Evolutionary conservation across 805 yeast genomes (phyloP).

Genomic region (Kuraishia hungarica): DNA sequence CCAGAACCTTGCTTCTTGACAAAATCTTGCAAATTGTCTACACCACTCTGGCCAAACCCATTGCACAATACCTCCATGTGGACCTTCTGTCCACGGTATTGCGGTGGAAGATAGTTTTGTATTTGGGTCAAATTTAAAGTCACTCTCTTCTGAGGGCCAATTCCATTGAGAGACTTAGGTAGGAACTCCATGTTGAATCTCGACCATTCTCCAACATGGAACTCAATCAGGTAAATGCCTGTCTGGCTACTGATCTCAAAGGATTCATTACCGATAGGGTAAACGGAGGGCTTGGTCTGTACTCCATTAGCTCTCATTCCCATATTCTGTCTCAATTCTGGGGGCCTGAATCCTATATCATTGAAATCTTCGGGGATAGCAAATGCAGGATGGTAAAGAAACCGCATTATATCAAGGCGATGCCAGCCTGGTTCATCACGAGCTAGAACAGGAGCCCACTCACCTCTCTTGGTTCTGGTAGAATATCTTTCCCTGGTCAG

Average conservation of each 20-base stretch:
- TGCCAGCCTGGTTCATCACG: conserved; percentile 83
- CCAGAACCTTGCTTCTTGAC: conserved; percentile 14
- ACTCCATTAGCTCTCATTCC: conserved; percentile 24
- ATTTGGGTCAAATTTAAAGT: conserved; percentile 40
- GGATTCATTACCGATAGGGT: conserved; percentile 35
- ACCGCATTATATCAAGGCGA: conserved; percentile 68
- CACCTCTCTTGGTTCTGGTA: conserved; percentile 38
- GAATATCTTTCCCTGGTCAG: conserved; percentile 60
- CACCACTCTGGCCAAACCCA: conserved; percentile 50
- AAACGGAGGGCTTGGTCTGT: conserved; percentile 33
- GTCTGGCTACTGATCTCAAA: conserved; percentile 41
- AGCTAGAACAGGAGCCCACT: conserved; percentile 42
- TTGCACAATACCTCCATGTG: conserved; percentile 45
- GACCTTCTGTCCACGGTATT: conserved; percentile 27
- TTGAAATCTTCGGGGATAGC: conserved; percentile 54
- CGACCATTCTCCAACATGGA: conserved; percentile 53
- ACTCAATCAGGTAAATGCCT: conserved; percentile 72
- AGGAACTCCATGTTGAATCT: conserved; percentile 52
- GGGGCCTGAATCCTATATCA: conserved; percentile 31
- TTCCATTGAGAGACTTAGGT: conserved; percentile 48
- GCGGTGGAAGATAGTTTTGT: conserved; percentile 24
- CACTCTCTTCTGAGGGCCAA: conserved; percentile 49
- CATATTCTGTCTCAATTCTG: conserved; percentile 11
- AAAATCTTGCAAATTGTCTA: conserved; percentile 38
- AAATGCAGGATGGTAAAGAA: conserved; percentile 75